These are phyloP conservation scores for Nigrograna mackinnonii DNA, from an alignment of 2,329 filamentous ascomycete genomes.

Conservation along the genomic window DNA sequence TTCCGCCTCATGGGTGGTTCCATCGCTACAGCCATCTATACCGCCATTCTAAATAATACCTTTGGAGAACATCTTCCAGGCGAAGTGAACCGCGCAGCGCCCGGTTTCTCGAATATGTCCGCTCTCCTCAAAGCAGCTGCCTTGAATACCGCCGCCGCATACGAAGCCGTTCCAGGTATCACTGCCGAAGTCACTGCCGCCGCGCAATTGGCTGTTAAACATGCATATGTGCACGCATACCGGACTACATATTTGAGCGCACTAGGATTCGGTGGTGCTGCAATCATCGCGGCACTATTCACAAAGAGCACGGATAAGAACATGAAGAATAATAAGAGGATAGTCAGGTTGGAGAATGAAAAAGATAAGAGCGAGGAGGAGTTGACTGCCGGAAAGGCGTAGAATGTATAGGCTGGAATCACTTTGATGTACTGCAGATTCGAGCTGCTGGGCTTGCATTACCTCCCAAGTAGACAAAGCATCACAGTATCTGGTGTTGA, in stretches of 20 bases:
- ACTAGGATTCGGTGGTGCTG: constrained; percentile 7
- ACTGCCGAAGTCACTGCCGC: constrained; percentile 5
- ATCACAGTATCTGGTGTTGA: too few relatives aligned
- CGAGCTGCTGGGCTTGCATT: too few relatives aligned
- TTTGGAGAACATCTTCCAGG: constrained; percentile 4
- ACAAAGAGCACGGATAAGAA: constrained; percentile 8
- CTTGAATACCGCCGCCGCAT: constrained; percentile 8
- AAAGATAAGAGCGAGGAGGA: constrained; percentile 3
- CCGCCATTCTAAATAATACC: constrained; percentile 11
- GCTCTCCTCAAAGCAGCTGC: constrained; percentile 7
- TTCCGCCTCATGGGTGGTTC: constrained; percentile 11
- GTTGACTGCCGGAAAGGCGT: constrained; percentile 1
- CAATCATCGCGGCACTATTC: constrained; percentile 6
- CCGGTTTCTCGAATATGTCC: constrained; percentile 6
- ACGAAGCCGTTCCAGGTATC: constrained; percentile 9
- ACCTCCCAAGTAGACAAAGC: too few relatives aligned
- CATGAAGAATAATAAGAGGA: constrained; percentile 10
- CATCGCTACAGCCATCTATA: constrained; percentile 10
- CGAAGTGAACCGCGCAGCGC: constrained; percentile 3
- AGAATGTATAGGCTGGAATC: too few relatives aligned
- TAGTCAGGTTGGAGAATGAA: constrained; percentile 11
- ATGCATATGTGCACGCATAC: constrained; percentile 11
- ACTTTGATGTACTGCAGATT: too few relatives aligned
- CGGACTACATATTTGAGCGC: constrained; percentile 8
- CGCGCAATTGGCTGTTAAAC: constrained; percentile 10